Percentiles rank a stretch among this genome's conserved stretches.
Evolutionary conservation across 73 alveolate species (phyloP).

Genomic region (Uronychia setigera): DNA sequence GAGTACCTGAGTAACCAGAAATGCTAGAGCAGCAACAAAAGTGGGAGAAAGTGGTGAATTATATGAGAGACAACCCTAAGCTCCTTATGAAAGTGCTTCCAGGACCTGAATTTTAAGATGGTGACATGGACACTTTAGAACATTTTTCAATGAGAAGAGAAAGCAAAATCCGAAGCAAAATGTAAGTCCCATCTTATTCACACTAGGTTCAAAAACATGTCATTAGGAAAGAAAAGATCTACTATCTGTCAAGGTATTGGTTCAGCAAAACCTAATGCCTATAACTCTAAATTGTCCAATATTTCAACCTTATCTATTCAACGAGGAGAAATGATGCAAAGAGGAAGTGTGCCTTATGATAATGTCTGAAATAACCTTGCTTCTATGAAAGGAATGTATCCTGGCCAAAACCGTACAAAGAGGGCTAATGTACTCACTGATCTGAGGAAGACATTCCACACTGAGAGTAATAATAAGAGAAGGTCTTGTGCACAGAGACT

Average conservation of each 20-base stretch:
- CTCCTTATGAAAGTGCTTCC: not conserved
- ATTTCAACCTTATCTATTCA: not conserved
- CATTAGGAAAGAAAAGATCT: not conserved
- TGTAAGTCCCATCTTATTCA: too few species aligned
- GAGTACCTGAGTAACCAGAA: not conserved
- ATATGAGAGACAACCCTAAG: slow-evolving; percentile 1
- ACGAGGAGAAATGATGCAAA: not conserved
- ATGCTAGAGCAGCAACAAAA: not conserved
- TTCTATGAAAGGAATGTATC: not conserved
- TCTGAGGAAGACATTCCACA: not conserved
- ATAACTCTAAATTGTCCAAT: not conserved
- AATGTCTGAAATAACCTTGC: too few species aligned
- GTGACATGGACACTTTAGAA: not conserved
- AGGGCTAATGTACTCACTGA: not conserved
- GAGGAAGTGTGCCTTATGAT: not conserved
- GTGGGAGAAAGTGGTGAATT: slow-evolving; percentile 6
- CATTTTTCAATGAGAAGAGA: not conserved
- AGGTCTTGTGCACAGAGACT: not conserved
- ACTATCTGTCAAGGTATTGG: too few species aligned
- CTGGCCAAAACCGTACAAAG: not conserved
- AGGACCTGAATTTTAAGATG: not conserved
- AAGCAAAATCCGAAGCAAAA: not conserved
- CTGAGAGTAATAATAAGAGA: not conserved
- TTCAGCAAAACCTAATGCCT: not conserved
- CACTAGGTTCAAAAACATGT: not conserved